These are phyloP conservation scores for Xylaria sp. DNA, from an alignment of 2,329 filamentous ascomycete species.

Conservation along the genomic window DNA sequence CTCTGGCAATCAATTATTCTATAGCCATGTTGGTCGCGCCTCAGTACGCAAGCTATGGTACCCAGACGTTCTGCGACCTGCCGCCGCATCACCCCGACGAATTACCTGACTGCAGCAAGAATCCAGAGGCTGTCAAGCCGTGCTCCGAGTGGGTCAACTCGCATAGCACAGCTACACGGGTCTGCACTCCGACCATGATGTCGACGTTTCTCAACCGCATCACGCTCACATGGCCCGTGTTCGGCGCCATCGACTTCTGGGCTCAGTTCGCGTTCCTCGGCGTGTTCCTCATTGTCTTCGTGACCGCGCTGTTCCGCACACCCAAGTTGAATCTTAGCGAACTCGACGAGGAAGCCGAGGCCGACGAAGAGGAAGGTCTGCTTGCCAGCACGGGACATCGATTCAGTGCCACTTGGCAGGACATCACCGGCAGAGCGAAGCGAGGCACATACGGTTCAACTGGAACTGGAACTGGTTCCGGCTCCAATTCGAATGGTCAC, in stretches of 20 bases:
- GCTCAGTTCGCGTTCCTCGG: constrained; percentile 91
- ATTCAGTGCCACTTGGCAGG: constrained; percentile 89
- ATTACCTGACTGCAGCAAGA: constrained; percentile 79
- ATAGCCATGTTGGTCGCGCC: constrained; percentile 94
- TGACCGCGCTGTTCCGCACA: constrained; percentile 82
- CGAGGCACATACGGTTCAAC: constrained; percentile 29
- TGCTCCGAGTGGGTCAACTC: constrained; percentile 83
- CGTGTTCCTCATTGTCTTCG: constrained; percentile 83
- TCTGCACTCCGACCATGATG: constrained; percentile 91
- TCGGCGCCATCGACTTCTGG: constrained; percentile 94
- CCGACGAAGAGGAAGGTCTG: constrained; percentile 92
- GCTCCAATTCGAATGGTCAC: constrained; percentile 23
- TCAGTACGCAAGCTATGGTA: constrained; percentile 93
- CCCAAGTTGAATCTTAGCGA: constrained; percentile 81
- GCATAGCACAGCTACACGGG: constrained; percentile 71
- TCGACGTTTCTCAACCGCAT: constrained; percentile 94
- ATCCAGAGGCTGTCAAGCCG: constrained; percentile 77
- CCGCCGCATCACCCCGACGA: constrained; percentile 69
- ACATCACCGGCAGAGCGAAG: constrained; percentile 71
- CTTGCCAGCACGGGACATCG: constrained; percentile 83
- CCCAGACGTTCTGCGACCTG: constrained; percentile 91
- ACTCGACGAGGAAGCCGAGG: constrained; percentile 88
- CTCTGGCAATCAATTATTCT: constrained; percentile 91
- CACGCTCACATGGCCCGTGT: constrained; percentile 93
- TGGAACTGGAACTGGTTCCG: constrained; percentile 29